Evolutionary conservation across 805 yeast species (phyloP), one percentile per base, ranked within the genome.

Genomic region (Cyberlindnera lachancei): DNA sequence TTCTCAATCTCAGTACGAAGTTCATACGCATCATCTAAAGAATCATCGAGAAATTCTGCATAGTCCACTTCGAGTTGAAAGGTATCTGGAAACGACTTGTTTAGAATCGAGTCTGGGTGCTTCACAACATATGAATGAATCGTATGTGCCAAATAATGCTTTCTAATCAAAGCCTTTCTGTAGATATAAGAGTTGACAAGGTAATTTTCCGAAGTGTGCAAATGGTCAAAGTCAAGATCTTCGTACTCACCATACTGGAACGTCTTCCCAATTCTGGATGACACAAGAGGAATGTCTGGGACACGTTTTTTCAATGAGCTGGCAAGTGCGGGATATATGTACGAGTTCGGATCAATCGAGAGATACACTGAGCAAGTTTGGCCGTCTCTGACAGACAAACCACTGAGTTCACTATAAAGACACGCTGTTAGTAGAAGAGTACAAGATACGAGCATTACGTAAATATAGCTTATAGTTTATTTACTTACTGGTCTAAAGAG

Each of bases 21-120:
- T 50, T 90, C 98, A 63, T 82, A 88, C 23, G 83, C 78, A 48
- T 92, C 98, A 55, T 90, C 97, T 28, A 92, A 63, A 0, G 95
- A 71, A 52, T 92, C 98, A 47, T 92, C 97, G 31, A 92, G 61
- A 47, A 92, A 92, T 55, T 92, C 98, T 1, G 97, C 96, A 57
- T 85, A 92, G 48, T 90, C 97, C 15, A 92, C 73, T 50, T 92
- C 97, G 20, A 92, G 62, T 34, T 79, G 78, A 56, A 66, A 86
- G 4, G 88, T 69, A 33, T 75, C 83, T 1, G 96, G 90, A 38
- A 75, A 77, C 3, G 92, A 75, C 1, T 41, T 46, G 3, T 53
- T 59, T 34, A 92, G 62, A 1, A 75, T 60, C 1, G 88, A 75
- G 0, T 59, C 55, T 1, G 95, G 94, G 48, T 87, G 58, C 52